A percentile compares a stretch with the other conserved stretches of the same genome.
These are phyloP conservation scores for Pythium inflatum DNA, from an alignment of 352 stramenopile genomes.

Conservation along the genomic window DNA sequence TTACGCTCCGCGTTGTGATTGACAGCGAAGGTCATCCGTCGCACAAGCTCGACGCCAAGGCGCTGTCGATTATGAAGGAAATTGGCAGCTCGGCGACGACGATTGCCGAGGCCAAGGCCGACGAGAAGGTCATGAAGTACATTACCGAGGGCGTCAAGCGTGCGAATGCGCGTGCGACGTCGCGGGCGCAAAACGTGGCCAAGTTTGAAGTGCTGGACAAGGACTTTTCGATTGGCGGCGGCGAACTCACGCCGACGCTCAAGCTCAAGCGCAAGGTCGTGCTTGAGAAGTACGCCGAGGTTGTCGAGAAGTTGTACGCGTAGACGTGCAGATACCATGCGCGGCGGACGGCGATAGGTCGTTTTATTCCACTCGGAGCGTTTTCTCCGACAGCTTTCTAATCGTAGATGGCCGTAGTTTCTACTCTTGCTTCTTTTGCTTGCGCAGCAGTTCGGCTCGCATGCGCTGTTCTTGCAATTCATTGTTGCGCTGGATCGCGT, in stretches of 20 bases:
- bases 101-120: constrained; percentile 63
- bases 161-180: constrained; percentile 73
- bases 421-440: constrained; percentile 28
- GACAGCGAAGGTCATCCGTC: constrained; percentile 85
- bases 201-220: constrained; percentile 89
- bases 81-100: constrained; percentile 76
- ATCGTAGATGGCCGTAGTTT: no score
- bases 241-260: constrained; percentile 96
- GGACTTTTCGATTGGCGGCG: constrained; percentile 90
- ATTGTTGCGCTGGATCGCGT: constrained; percentile 76
- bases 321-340: no score
- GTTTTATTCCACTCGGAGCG: no score
- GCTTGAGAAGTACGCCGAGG: constrained; percentile 89
- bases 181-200: constrained; percentile 79
- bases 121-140: constrained; percentile 81
- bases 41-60: constrained; percentile 77
- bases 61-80: constrained; percentile 58
- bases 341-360: no score
- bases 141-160: constrained; percentile 77
- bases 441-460: constrained; percentile 51
- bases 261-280: constrained; percentile 96
- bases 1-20: constrained; percentile 85
- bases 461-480: constrained; percentile 72
- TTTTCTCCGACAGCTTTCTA: no score
- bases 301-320: constrained; percentile 91